Evolutionary conservation across 2,329 filamentous ascomycete species (phyloP), one percentile per base, ranked within the genome.

Genomic region (Claviceps lovelessii): DNA sequence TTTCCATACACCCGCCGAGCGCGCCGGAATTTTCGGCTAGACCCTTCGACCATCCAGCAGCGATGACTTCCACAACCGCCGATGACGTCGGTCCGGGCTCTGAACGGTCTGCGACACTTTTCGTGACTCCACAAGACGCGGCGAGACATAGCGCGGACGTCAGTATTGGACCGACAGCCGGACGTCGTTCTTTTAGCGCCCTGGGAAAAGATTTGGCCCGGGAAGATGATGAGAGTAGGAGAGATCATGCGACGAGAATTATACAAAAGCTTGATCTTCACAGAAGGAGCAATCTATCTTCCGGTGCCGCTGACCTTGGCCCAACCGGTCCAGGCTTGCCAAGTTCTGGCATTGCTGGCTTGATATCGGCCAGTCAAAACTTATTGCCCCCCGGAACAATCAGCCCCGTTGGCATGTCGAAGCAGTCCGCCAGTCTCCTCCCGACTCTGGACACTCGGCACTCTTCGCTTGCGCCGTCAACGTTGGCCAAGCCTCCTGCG

Each of bases 241-340:
- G 86, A 58, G 90, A 94, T 57, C 89, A 93, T 67, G 86, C 88
- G 9, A 81, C 88, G 23, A 83, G 90, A 57, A 89, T 97, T 59
- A 96, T 96, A 67, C 88, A 94, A 67, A 95, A 90, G 68, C 78
- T 96, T 48, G 91, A 96, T 68, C 76, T 95, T 55, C 88, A 94
- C 67, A 83, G 91, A 60, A 94, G 91, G 65, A 77, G 84, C 42
- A 81, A 83, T 7, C 79, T 84, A 57, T 75, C 76, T 35, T 67
- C 70, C 23, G 23, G 46, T 23, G 72, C 68, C 29, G 64, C 67
- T 9, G 73, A 75, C 37, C 62, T 65, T 9, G 67, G 68, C 2
- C 70, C 61, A 51, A 68, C 64, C 28, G 29, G 39, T 17, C 8
- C 50, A 8, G n/a, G 39, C 29, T n/a, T 67, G 42, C 67, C 62